These are phyloP conservation scores for Podila clonocystis DNA, from an alignment of 192 early-diverging fungal species.

Conservation along the genomic window DNA sequence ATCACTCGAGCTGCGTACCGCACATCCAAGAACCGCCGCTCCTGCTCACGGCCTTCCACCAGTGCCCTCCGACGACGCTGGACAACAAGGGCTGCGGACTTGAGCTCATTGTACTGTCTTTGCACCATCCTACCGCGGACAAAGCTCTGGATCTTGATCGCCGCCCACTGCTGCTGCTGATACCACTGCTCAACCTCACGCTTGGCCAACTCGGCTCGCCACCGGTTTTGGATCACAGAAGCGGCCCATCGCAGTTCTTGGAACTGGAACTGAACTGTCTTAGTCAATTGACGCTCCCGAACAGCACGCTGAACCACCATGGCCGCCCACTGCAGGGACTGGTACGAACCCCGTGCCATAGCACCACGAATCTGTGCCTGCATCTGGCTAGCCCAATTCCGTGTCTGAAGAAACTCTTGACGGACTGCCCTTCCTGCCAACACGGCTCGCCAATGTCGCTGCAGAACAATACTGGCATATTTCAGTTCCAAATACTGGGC, in stretches of 20 bases:
- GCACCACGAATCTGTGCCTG: conserved; percentile 28
- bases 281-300: conserved; percentile 5
- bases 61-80: conserved; percentile 31
- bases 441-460: conserved; percentile 34
- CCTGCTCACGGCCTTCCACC: conserved; percentile 19
- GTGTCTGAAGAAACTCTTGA: conserved; percentile 15
- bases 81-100: conserved; percentile 10
- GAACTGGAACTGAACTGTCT: background rate
- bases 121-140: conserved; percentile 21
- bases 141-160: conserved; percentile 20
- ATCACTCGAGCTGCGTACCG: conserved; percentile 25
- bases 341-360: conserved; percentile 4
- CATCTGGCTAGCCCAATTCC: conserved; percentile 9
- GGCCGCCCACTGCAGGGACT: conserved; percentile 19
- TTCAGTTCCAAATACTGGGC: conserved; percentile 11
- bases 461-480: conserved; percentile 26
- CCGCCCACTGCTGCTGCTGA: conserved; percentile 20
- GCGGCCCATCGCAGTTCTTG: conserved; percentile 30
- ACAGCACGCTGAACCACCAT: conserved; percentile 26
- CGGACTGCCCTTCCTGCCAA: conserved; percentile 11
- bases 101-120: conserved; percentile 16
- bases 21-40: conserved; percentile 12
- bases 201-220: conserved; percentile 22
- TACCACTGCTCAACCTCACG: conserved; percentile 20
- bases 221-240: conserved; percentile 29